Base-by-base conservation (phyloP, 768 basidiomycete genomes). In the Russula foetens region DNA sequence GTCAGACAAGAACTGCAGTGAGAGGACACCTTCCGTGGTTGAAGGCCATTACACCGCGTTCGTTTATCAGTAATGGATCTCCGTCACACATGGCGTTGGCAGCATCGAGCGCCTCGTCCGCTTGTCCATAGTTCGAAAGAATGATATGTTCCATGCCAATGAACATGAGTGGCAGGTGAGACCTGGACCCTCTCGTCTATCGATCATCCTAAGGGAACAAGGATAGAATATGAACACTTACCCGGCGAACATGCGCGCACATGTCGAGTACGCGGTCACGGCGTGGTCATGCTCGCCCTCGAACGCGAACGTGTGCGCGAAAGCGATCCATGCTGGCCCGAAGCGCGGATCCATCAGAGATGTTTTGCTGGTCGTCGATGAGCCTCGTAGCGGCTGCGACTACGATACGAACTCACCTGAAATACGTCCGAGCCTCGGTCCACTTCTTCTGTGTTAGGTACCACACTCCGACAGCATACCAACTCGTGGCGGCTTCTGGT, bases 241-340 rank as follows among this genome's bases (percentile, higher is more conserved):
- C 91, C 96, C 97, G 60, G 88, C 90, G 70, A 98, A 98, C 78
- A 98, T 86, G 38, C 96, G 78, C 5, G 93, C 91, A 59, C 92
- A 94, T 0, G 97, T 98, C 24, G 96, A 98, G 72, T 99, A 99
- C 1, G 97, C 96, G 0, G 93, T 98, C 47, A 98, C 92, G 3
- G 97, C 96, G 68, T 98, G 95, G 67, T 98, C 96, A 75, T 98
- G 97, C 71, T 99, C 97, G 17, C 95, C 95, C 71, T 99, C 97
- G 66, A 91, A 77, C 2, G 96, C 92, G 75, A 97, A 99, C 0
- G 94, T 94, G 72, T 99, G 97, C 11, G 90, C 97, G 70, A 98
- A 99, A 2, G 94, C 92, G 53, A 98, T 84, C 97, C 97, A 99
- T 0, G 96, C 92, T 11, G 97, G 94, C 0, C 85, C 92, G 71